A percentile compares a stretch with the other conserved stretches of the same genome.
Conservation (phyloP, 345 rosid genomes). For the Salix exigua region DNA sequence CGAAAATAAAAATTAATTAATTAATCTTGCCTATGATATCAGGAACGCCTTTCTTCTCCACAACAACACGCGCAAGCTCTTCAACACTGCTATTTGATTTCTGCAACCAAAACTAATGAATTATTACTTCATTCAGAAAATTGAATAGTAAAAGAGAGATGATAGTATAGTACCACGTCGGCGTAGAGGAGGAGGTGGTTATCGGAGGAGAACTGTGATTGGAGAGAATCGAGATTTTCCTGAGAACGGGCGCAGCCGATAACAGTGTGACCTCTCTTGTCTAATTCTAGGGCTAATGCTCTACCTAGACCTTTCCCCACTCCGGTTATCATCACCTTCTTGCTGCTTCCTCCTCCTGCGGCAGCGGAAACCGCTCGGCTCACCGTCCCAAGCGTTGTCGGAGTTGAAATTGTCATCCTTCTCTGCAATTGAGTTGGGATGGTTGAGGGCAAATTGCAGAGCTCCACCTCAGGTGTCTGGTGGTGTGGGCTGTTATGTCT, state of each 20-base stretch:
- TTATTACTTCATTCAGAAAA: not conserved
- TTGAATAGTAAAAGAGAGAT: not conserved
- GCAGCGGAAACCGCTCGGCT: not conserved
- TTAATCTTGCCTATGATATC: constrained; percentile 64
- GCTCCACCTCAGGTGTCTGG: too few relatives aligned
- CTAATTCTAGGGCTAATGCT: constrained; percentile 83
- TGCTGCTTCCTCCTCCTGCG: constrained; percentile 1
- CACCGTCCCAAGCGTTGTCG: constrained; percentile 36
- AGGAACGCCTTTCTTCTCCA: constrained; percentile 84
- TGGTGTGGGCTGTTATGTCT: too few relatives aligned
- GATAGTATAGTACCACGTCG: constrained; percentile 49
- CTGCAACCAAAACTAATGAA: constrained; percentile 24
- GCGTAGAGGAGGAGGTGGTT: constrained; percentile 64
- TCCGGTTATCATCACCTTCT: constrained; percentile 69
- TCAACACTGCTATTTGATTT: constrained; percentile 63
- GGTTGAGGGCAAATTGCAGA: too few relatives aligned
- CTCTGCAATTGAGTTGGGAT: too few relatives aligned
- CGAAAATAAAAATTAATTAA: not conserved
- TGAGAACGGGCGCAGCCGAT: constrained; percentile 89
- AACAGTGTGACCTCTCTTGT: constrained; percentile 77
- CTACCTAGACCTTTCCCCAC: constrained; percentile 83
- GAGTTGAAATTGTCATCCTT: constrained; percentile 4
- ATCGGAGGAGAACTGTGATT: constrained; percentile 46
- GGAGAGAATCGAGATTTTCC: constrained; percentile 68
- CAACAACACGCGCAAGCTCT: constrained; percentile 60